Percentiles rank a stretch among this genome's conserved stretches.
Conservation (phyloP, 1,139 yeast species). For the Magnusiomyces suaveolens region DNA sequence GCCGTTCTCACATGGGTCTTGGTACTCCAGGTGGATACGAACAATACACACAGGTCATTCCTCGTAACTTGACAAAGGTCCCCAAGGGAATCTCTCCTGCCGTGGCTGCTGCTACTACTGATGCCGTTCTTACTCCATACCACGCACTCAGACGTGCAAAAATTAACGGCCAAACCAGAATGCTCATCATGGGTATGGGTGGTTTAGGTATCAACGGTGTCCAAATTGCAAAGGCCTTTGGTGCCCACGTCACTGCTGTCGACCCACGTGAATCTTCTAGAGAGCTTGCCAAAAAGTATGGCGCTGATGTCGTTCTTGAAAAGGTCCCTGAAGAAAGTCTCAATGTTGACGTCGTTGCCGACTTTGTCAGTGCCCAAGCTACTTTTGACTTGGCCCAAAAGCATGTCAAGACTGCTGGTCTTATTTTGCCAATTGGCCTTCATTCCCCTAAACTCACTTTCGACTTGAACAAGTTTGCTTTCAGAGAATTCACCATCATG, state of each 20-base stretch:
- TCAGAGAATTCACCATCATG: slow-evolving; percentile 37
- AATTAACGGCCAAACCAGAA: slow-evolving; percentile 33
- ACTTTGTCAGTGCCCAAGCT: slow-evolving; percentile 39
- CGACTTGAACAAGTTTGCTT: slow-evolving; percentile 28
- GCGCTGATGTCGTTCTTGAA: slow-evolving; percentile 40
- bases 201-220: slow-evolving; percentile 45
- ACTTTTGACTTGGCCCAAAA: slow-evolving; percentile 25
- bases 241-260: slow-evolving; percentile 36
- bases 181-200: slow-evolving; percentile 42
- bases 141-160: slow-evolving; percentile 39
- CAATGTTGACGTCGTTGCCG: slow-evolving; percentile 33
- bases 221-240: slow-evolving; percentile 38
- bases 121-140: slow-evolving; percentile 44
- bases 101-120: slow-evolving; percentile 43
- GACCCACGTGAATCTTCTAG: slow-evolving; percentile 35
- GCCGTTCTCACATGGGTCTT: slow-evolving; percentile 29
- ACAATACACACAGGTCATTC: slow-evolving; percentile 35
- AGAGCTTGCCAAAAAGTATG: slow-evolving; percentile 32
- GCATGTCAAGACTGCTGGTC: slow-evolving; percentile 36
- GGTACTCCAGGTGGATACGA: slow-evolving; percentile 45
- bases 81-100: slow-evolving; percentile 41
- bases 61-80: slow-evolving; percentile 28
- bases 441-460: slow-evolving; percentile 34
- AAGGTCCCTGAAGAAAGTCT: slow-evolving; percentile 24
- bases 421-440: slow-evolving; percentile 39